Percentiles rank a stretch among this genome's conserved stretches.
Evolutionary conservation across 192 early-diverging fungal species (phyloP).

Genomic region (Blastocladiella britannica): DNA sequence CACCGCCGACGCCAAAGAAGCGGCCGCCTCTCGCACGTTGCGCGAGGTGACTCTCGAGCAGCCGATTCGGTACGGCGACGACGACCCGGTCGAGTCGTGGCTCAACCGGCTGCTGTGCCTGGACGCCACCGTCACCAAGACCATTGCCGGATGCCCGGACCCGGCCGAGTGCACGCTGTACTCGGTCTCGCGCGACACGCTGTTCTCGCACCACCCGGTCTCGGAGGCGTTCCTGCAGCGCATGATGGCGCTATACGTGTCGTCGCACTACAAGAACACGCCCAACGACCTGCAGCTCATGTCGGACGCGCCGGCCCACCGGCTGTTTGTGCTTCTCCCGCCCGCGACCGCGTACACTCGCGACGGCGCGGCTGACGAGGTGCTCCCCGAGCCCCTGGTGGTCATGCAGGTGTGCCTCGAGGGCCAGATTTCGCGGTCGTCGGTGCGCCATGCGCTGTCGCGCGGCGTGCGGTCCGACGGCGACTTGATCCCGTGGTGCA

Average conservation of each 20-base stretch:
- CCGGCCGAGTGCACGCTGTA: conserved; percentile 85
- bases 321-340: conserved; percentile 87
- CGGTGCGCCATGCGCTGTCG: conserved; percentile 58
- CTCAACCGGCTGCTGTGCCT: conserved; percentile 86
- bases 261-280: conserved; percentile 98
- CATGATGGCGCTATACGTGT: conserved; percentile 93
- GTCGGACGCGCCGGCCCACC: conserved; percentile 94
- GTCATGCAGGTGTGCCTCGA: conserved; percentile 80
- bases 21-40: conserved; percentile 43
- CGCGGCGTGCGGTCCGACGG: conserved; percentile 71
- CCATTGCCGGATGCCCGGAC: conserved; percentile 70
- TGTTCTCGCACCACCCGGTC: conserved; percentile 95
- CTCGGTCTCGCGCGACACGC: conserved; percentile 90
- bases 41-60: conserved; percentile 82
- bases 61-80: conserved; percentile 76
- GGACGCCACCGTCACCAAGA: conserved; percentile 55
- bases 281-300: conserved; percentile 95
- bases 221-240: conserved; percentile 89
- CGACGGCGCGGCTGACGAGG: conserved; percentile 36
- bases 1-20: conserved; percentile 8
- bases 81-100: conserved; percentile 85
- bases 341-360: conserved; percentile 15
- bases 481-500: conserved; percentile 93
- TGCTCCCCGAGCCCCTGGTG: conserved; percentile 80
- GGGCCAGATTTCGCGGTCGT: conserved; percentile 76